Percentiles rank a stretch among this genome's conserved stretches.
phyloP scores from a whole-genome alignment of 768 basidiomycete genomes.

The Termitomyces sp. region DNA sequence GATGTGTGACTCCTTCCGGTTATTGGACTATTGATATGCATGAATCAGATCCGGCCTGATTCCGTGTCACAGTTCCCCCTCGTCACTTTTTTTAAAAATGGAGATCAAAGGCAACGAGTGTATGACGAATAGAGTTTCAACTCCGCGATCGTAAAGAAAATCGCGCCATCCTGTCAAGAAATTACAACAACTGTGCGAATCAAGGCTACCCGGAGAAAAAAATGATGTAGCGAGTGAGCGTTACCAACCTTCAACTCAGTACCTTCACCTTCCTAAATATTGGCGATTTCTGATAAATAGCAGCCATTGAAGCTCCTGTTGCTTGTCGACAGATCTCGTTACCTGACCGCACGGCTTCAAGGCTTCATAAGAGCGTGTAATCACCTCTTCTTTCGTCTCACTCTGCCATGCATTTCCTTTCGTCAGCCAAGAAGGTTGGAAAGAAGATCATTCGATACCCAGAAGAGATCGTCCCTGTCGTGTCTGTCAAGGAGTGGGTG shows the following conservation, averaged over 20 bases:
- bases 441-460: slow-evolving; percentile 59
- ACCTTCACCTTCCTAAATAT: neutral
- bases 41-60: no score
- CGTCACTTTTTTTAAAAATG: no score
- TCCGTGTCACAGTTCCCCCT: no score
- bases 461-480: slow-evolving; percentile 51
- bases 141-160: slow-evolving; percentile 10
- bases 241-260: neutral
- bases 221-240: slow-evolving; percentile 7
- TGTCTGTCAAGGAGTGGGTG: slow-evolving; percentile 56
- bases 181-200: slow-evolving; percentile 24
- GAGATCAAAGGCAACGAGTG: no score
- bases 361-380: slow-evolving; percentile 1
- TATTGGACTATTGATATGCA: no score
- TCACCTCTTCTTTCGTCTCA: neutral
- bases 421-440: slow-evolving; percentile 38
- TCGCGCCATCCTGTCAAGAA: slow-evolving; percentile 21
- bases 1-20: no score
- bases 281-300: neutral
- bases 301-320: neutral
- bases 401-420: slow-evolving; percentile 14
- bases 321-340: neutral
- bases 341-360: neutral
- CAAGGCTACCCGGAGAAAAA: neutral
- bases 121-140: no score